These are phyloP conservation scores for Fusarium protoensiforme DNA, from an alignment of 2,329 filamentous ascomycete species.

Conservation along the genomic window DNA sequence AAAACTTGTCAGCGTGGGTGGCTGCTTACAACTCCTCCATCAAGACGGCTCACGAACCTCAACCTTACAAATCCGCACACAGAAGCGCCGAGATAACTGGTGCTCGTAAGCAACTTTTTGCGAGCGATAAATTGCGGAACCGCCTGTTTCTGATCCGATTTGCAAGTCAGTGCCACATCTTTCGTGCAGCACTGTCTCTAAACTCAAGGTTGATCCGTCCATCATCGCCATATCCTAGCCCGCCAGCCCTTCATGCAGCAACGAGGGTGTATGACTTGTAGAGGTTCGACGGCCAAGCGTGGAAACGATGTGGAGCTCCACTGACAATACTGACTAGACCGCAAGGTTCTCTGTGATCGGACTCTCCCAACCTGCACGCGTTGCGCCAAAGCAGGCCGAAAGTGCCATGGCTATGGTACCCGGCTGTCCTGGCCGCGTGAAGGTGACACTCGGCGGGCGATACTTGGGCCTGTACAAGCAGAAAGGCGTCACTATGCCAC, in stretches of 20 bases:
- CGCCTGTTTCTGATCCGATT: not conserved
- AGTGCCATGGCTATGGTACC: slow-evolving; percentile 27
- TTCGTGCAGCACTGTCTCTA: not conserved
- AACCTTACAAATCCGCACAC: not conserved
- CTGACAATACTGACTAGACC: slow-evolving; percentile 11
- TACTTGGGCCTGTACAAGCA: slow-evolving; percentile 8
- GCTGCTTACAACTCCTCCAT: not conserved
- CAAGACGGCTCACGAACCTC: not conserved
- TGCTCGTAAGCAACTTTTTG: slow-evolving; percentile 2
- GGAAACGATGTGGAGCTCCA: rapidly evolving
- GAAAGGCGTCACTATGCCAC: not conserved
- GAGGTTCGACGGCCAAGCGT: not conserved
- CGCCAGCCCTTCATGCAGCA: slow-evolving; percentile 1
- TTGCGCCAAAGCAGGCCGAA: not conserved
- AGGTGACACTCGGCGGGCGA: slow-evolving; percentile 9
- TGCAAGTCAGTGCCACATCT: not conserved
- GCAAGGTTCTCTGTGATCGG: slow-evolving; percentile 35
- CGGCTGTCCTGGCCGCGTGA: slow-evolving; percentile 31
- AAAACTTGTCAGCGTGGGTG: not conserved
- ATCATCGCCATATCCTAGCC: too few relatives aligned
- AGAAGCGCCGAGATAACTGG: not conserved
- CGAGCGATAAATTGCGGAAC: not conserved
- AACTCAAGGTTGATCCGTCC: not conserved
- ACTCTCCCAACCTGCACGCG: slow-evolving; percentile 14
- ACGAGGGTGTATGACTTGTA: slow-evolving; percentile 26